phyloP scores from a whole-genome alignment of 352 stramenopile species.

The Phytopythium chamaehyphon region DNA sequence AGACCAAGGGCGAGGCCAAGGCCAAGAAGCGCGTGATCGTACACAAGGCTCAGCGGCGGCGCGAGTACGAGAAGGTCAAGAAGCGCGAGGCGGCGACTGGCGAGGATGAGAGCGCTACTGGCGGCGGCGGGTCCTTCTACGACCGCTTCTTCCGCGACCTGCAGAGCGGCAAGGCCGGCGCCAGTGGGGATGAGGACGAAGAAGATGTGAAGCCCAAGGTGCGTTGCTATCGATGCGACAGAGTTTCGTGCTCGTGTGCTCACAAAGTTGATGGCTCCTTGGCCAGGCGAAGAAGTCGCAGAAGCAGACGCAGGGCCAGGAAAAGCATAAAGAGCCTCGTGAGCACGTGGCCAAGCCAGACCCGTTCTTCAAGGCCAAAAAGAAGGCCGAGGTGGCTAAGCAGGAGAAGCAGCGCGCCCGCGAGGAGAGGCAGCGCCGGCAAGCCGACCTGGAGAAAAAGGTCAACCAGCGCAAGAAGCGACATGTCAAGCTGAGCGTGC shows the following conservation, averaged over 20 bases:
- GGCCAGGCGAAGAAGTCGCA: conserved; percentile 1
- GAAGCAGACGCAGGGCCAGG: conserved; percentile 18
- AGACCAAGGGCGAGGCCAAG: conserved; percentile 74
- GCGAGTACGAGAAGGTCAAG: conserved; percentile 84
- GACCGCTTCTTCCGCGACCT: conserved; percentile 73
- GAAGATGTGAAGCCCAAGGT: not conserved
- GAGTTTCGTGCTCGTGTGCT: not conserved
- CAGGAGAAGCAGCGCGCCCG: conserved; percentile 38
- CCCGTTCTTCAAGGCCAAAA: conserved; percentile 83
- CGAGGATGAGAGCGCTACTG: conserved; percentile 8
- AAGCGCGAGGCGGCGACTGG: conserved; percentile 30
- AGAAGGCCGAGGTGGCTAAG: conserved; percentile 56
- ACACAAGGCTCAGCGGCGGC: conserved; percentile 71
- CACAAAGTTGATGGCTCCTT: not conserved
- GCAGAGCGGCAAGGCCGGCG: conserved; percentile 31
- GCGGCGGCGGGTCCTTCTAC: conserved; percentile 60
- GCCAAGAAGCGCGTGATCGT: conserved; percentile 83
- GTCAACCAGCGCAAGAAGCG: conserved; percentile 82
- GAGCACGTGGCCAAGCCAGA: conserved; percentile 46
- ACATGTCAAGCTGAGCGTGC: conserved; percentile 82
- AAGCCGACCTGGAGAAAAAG: conserved; percentile 61
- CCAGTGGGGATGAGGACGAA: conserved; percentile 14
- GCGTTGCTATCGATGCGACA: not conserved
- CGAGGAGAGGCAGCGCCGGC: conserved; percentile 49
- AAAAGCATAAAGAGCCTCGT: conserved; percentile 15